Evolutionary conservation across 1,284 basidiomycete species (phyloP).

Genomic region (Ustilago sp.): DNA sequence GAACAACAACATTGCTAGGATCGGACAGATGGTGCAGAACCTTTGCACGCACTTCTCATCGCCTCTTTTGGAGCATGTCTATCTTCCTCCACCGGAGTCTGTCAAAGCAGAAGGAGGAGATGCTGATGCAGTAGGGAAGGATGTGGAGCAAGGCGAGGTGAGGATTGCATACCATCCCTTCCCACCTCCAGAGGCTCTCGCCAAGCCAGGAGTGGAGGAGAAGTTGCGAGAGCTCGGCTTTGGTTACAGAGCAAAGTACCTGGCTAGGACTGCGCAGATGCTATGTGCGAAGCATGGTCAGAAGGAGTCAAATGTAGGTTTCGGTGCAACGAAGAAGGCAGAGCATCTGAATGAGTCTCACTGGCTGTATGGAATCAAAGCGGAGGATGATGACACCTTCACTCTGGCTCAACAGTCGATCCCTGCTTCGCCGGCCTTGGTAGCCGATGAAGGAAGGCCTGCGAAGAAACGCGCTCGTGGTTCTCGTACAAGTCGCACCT

Average conservation of each 20-base stretch:
- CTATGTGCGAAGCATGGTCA: constrained; percentile 73
- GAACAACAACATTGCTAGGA: constrained; percentile 84
- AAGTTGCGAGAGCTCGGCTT: constrained; percentile 84
- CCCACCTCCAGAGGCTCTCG: constrained; percentile 80
- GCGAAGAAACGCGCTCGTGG: constrained; percentile 18
- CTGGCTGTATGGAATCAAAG: constrained; percentile 35
- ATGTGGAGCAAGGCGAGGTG: constrained; percentile 22
- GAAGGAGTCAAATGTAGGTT: not conserved
- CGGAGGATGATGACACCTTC: constrained; percentile 11
- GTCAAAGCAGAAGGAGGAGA: constrained; percentile 43
- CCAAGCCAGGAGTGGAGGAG: constrained; percentile 73
- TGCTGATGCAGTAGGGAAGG: not conserved
- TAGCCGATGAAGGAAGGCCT: not conserved
- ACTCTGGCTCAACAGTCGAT: not conserved
- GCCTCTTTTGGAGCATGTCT: constrained; percentile 72
- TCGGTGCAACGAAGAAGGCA: not conserved
- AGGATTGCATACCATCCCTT: constrained; percentile 80
- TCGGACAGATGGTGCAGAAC: constrained; percentile 69
- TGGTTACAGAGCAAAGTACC: constrained; percentile 92
- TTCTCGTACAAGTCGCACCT: constrained; percentile 10
- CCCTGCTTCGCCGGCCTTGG: not conserved
- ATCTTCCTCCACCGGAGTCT: constrained; percentile 51
- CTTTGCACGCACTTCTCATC: constrained; percentile 73
- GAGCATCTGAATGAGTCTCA: constrained; percentile 30
- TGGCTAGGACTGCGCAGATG: constrained; percentile 84